These are phyloP conservation scores for Sarcodon sp. DNA, from an alignment of 768 basidiomycete species.

Conservation along the genomic window DNA sequence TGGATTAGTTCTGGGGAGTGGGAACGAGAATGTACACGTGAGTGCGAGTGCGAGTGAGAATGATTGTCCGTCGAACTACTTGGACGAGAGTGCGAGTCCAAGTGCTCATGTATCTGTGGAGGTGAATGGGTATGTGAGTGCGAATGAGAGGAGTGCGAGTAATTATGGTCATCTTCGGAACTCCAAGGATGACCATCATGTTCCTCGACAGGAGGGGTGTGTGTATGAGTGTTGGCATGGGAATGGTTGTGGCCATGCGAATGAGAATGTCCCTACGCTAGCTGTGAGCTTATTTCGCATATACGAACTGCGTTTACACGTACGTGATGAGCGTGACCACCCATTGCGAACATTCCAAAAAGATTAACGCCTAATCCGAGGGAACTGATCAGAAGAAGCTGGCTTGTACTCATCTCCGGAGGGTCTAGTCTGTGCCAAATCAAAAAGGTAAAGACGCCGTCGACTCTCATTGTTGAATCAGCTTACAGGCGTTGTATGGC, in stretches of 20 bases:
- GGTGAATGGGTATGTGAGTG: slow-evolving; percentile 10
- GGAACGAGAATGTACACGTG: slow-evolving; percentile 15
- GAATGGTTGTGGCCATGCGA: slow-evolving; percentile 4
- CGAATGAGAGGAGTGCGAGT: slow-evolving; percentile 4
- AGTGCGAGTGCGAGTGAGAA: slow-evolving; percentile 10
- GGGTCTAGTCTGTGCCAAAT: slow-evolving; percentile 59
- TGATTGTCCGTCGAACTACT: slow-evolving; percentile 4
- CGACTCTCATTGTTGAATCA: too few relatives aligned
- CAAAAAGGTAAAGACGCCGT: too few relatives aligned
- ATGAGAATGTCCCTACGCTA: background rate
- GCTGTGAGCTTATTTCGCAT: background rate
- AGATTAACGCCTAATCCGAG: slow-evolving; percentile 88
- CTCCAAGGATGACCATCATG: slow-evolving; percentile 3
- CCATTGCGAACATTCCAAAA: slow-evolving; percentile 99
- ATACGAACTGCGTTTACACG: background rate
- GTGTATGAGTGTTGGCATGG: slow-evolving; percentile 19
- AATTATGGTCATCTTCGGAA: slow-evolving; percentile 11
- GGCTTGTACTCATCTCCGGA: slow-evolving; percentile 95
- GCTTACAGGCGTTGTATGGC: slow-evolving; percentile 85
- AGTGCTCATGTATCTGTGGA: slow-evolving; percentile 13
- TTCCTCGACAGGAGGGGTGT: slow-evolving; percentile 9
- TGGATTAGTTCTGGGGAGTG: slow-evolving; percentile 11
- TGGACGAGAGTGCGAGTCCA: slow-evolving; percentile 6
- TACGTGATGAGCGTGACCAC: slow-evolving; percentile 86
- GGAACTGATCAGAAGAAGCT: slow-evolving; percentile 79